A percentile compares a stretch with the other conserved stretches of the same genome.
Conservation (phyloP, 202 grass and related monocot species). For the Zoysia matrella region DNA sequence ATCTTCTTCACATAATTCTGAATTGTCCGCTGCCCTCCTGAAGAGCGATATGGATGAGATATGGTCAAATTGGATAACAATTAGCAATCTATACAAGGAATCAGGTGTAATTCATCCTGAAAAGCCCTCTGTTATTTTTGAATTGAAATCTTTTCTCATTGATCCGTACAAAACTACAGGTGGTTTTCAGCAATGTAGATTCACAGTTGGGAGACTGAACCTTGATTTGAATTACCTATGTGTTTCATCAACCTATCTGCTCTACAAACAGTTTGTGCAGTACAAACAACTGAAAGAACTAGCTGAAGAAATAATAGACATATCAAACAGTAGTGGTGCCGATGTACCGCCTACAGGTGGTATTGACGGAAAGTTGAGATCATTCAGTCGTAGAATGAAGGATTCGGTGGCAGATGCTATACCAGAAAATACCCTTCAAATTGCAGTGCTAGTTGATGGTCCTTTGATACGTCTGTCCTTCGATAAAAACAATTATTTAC, state of each 20-base stretch:
- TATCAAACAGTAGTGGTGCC: constrained; percentile 23
- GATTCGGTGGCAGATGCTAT: constrained; percentile 45
- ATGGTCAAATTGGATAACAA: constrained; percentile 67
- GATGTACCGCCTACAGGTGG: constrained; percentile 40
- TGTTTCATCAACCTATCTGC: constrained; percentile 54
- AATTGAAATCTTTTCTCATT: constrained; percentile 58
- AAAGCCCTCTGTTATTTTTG: constrained; percentile 67
- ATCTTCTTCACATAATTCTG: constrained; percentile 25
- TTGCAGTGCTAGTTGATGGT: constrained; percentile 59
- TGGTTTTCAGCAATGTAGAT: constrained; percentile 62
- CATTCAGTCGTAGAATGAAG: constrained; percentile 46
- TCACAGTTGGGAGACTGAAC: constrained; percentile 66
- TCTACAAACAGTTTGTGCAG: constrained; percentile 49
- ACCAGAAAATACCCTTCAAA: constrained; percentile 58
- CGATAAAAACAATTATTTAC: constrained; percentile 47
- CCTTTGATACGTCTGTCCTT: constrained; percentile 60
- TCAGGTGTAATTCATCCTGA: constrained; percentile 52
- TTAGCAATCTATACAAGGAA: constrained; percentile 57
- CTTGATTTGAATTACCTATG: constrained; percentile 67
- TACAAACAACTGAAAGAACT: constrained; percentile 51
- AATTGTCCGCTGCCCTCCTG: constrained; percentile 36
- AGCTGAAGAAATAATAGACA: constrained; percentile 32
- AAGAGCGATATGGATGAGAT: constrained; percentile 52
- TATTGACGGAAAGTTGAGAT: constrained; percentile 53
- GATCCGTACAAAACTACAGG: constrained; percentile 53